phyloP scores from a whole-genome alignment of 208 protist genomes.

The Vickermania ingenoplastis region DNA sequence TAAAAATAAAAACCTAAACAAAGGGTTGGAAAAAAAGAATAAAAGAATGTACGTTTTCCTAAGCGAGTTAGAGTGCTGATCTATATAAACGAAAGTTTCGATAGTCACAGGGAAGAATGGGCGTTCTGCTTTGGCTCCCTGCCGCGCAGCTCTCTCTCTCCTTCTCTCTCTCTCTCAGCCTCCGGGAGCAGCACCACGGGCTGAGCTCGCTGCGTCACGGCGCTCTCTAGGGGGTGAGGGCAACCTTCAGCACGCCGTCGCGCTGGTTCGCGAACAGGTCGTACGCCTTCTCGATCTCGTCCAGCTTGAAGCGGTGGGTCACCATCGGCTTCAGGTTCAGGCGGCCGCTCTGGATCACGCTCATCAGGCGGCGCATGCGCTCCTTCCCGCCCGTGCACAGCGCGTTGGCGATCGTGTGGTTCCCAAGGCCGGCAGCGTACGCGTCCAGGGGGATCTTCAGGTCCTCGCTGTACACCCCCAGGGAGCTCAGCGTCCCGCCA shows the following conservation, averaged over 20 bases:
- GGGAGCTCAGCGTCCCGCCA: conserved; percentile 19
- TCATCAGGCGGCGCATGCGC: conserved; percentile 19
- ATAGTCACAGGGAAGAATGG: no score
- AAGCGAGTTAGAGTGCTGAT: no score
- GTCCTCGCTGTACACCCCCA: conserved; percentile 22
- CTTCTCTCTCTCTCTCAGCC: no score
- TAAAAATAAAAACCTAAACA: no score
- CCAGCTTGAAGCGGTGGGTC: conserved; percentile 21
- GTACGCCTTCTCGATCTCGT: conserved; percentile 20
- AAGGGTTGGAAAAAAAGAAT: no score
- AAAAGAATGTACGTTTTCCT: no score
- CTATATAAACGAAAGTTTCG: no score
- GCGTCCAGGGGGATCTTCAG: conserved; percentile 14
- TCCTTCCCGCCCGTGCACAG: conserved; percentile 13
- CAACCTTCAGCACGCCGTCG: conserved; percentile 23
- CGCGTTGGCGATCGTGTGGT: conserved; percentile 12
- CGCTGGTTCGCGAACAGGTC: conserved; percentile 23
- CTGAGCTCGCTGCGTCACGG: no score
- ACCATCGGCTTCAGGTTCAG: conserved; percentile 16
- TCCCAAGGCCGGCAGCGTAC: conserved; percentile 16
- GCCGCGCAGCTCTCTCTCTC: no score
- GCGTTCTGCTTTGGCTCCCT: no score
- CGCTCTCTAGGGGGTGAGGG: conserved; percentile 14
- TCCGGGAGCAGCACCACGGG: no score
- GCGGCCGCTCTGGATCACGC: conserved; percentile 13